phyloP scores from a whole-genome alignment of 1,284 basidiomycete species.

The Cryptococcus sp. region DNA sequence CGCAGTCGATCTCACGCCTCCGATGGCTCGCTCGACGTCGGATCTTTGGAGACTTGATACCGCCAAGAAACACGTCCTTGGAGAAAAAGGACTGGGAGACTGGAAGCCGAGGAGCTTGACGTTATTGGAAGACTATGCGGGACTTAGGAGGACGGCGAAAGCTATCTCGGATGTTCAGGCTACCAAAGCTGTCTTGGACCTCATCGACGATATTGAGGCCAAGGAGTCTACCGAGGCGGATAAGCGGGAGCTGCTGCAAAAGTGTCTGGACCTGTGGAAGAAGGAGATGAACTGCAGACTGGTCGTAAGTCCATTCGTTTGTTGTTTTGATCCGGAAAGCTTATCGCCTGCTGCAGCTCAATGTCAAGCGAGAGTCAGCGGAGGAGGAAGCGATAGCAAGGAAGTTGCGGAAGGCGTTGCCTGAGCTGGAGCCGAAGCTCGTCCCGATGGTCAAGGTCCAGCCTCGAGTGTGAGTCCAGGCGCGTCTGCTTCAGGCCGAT shows the following conservation, averaged over 20 bases:
- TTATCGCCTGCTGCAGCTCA: constrained; percentile 18
- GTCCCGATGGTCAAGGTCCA: constrained; percentile 61
- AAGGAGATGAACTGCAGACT: constrained; percentile 73
- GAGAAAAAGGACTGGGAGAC: constrained; percentile 74
- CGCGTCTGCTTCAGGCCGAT: not conserved
- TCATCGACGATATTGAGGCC: constrained; percentile 23
- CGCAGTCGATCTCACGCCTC: constrained; percentile 75
- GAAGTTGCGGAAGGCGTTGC: constrained; percentile 58
- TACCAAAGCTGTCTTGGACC: constrained; percentile 70
- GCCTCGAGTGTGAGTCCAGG: constrained; percentile 62
- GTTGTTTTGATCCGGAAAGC: not conserved
- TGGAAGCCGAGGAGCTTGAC: constrained; percentile 89
- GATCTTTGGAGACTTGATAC: constrained; percentile 96
- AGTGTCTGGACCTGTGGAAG: constrained; percentile 75
- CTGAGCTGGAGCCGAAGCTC: constrained; percentile 46
- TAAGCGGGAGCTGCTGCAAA: constrained; percentile 63
- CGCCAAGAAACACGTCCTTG: constrained; percentile 86
- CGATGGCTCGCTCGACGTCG: constrained; percentile 78
- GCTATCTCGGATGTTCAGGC: constrained; percentile 86
- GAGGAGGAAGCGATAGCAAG: constrained; percentile 55
- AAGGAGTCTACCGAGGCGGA: constrained; percentile 61
- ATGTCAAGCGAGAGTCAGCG: constrained; percentile 56
- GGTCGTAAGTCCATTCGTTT: constrained; percentile 59
- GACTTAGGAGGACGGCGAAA: constrained; percentile 68
- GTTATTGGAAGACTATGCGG: constrained; percentile 79